Conservation (phyloP, 139 green algal genomes). For the Chlamydomonas eustigma region DNA sequence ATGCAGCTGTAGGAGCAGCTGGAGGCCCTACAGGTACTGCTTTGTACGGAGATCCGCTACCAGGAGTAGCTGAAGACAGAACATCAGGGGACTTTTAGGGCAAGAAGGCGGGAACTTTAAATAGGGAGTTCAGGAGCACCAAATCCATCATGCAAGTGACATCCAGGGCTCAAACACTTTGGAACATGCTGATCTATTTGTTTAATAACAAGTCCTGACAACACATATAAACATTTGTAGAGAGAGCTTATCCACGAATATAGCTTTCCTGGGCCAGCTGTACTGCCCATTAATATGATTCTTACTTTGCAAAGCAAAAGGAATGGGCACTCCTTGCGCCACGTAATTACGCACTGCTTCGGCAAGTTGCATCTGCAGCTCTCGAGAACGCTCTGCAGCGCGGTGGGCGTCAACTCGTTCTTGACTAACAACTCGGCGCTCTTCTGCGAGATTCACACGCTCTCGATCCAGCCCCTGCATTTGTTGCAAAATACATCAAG, state of each 20-base stretch:
- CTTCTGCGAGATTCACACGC: slow-evolving; percentile 26
- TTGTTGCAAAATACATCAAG: no score
- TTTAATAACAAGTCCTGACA: no score
- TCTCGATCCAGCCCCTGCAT: slow-evolving; percentile 32
- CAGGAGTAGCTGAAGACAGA: neutral
- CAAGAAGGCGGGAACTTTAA: no score
- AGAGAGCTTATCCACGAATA: no score
- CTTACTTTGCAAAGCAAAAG: slow-evolving; percentile 31
- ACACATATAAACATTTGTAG: no score
- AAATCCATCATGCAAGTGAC: no score
- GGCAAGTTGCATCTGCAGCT: slow-evolving; percentile 23
- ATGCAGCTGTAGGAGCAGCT: neutral
- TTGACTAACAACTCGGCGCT: slow-evolving; percentile 30
- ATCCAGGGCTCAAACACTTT: no score
- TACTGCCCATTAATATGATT: no score
- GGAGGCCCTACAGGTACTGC: neutral
- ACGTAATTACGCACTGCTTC: slow-evolving; percentile 34
- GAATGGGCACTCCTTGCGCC: slow-evolving; percentile 37
- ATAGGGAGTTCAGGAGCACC: no score
- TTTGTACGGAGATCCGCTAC: neutral
- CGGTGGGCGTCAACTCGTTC: slow-evolving; percentile 29
- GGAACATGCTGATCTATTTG: no score
- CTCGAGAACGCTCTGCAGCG: slow-evolving; percentile 17
- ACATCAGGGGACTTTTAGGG: no score
- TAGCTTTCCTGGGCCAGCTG: no score